Evolutionary conservation across 345 rosid genomes (phyloP).

Genomic region (Hibiscus tridactylites): DNA sequence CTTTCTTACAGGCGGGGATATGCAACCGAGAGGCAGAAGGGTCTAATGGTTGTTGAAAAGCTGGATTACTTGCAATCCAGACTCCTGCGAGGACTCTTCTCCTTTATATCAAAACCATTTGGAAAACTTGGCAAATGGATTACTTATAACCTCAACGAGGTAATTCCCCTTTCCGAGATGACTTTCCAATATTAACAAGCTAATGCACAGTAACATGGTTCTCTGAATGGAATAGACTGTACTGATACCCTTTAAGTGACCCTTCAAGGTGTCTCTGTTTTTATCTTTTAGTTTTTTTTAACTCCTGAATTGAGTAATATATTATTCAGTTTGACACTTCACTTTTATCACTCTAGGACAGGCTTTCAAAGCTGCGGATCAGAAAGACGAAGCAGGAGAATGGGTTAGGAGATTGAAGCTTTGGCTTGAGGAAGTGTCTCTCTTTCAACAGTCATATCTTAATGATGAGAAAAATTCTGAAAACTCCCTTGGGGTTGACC

Average conservation of each 20-base stretch:
- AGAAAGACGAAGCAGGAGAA: slow-evolving; percentile 42
- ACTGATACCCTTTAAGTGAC: background rate
- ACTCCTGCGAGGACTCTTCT: slow-evolving; percentile 59
- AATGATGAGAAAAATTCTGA: slow-evolving; percentile 33
- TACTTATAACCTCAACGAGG: slow-evolving; percentile 39
- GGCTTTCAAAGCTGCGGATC: slow-evolving; percentile 44
- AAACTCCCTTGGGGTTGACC: slow-evolving; percentile 29
- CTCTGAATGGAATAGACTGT: background rate
- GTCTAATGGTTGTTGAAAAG: slow-evolving; percentile 75
- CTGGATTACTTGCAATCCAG: slow-evolving; percentile 85
- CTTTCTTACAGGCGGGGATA: slow-evolving; percentile 73
- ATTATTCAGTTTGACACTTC: slow-evolving; percentile 3
- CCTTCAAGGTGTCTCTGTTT: background rate
- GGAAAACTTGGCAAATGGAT: slow-evolving; percentile 61
- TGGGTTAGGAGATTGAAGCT: slow-evolving; percentile 42
- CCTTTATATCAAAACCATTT: slow-evolving; percentile 61
- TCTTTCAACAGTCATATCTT: slow-evolving; percentile 45
- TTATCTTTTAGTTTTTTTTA: background rate
- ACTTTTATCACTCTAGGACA: slow-evolving; percentile 23
- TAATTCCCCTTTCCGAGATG: slow-evolving; percentile 17
- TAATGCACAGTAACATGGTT: slow-evolving; percentile 1
- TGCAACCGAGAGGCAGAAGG: slow-evolving; percentile 88
- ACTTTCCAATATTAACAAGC: background rate
- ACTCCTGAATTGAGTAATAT: background rate
- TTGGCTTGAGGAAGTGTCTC: slow-evolving; percentile 58